A percentile compares a stretch with the other conserved stretches of the same genome.
phyloP scores from a whole-genome alignment of 2,329 filamentous ascomycete genomes.

The Aschersonia sp. region DNA sequence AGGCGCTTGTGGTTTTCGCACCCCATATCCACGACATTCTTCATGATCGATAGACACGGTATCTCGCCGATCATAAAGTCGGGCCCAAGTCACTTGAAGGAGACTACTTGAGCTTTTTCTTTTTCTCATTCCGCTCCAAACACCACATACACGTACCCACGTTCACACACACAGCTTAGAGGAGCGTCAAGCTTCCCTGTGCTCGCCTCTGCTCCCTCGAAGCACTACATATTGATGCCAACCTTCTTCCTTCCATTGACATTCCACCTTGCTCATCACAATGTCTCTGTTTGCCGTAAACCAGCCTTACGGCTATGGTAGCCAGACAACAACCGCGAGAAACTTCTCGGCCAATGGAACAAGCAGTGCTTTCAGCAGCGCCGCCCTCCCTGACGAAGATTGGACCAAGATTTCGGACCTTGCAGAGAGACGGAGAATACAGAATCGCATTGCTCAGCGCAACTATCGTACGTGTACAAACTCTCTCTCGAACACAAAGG shows the following conservation, averaged over 20 bases:
- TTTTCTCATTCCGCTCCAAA: too few relatives aligned
- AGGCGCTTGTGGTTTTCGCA: neutral
- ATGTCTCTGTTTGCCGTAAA: constrained; percentile 18
- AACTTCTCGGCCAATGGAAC: constrained; percentile 62
- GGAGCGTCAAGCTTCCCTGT: too few relatives aligned
- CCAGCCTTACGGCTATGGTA: constrained; percentile 19
- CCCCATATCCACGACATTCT: neutral
- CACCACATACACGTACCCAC: neutral
- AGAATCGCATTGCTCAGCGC: constrained; percentile 93
- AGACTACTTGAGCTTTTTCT: too few relatives aligned
- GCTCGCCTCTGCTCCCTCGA: too few relatives aligned
- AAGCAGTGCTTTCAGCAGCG: constrained; percentile 88
- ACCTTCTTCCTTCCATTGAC: too few relatives aligned
- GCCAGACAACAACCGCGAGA: constrained; percentile 30
- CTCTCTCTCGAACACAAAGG: neutral
- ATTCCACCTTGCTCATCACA: too few relatives aligned
- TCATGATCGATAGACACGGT: too few relatives aligned
- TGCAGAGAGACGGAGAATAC: constrained; percentile 82
- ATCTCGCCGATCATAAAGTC: too few relatives aligned
- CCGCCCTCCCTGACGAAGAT: constrained; percentile 90
- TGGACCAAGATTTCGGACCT: constrained; percentile 99
- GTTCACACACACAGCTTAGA: neutral
- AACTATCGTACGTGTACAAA: constrained; percentile 65
- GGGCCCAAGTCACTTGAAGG: too few relatives aligned
- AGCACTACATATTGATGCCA: too few relatives aligned